Evolutionary conservation across 2,329 filamentous ascomycete species (phyloP), one percentile per base, ranked within the genome.

Genomic region (Calycina marina): DNA sequence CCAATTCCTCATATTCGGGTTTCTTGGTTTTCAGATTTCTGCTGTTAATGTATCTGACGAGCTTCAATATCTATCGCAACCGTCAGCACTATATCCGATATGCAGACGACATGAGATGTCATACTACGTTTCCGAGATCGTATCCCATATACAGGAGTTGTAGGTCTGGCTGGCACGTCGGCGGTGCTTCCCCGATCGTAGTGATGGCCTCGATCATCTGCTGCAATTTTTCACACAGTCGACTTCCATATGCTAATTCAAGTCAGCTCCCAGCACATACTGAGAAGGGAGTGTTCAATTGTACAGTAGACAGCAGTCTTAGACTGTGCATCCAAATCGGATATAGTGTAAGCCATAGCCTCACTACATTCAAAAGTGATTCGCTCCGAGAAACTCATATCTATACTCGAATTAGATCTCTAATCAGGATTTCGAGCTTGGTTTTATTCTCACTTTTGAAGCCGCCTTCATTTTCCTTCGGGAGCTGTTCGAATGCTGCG

Each of bases 111-210:
- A 33, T 36, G 17, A 48, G 43, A 4, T 38, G 33, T n/a, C 41
- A 14, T 11, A 43, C 28, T 4, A 37, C 37, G 4, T 17, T 42
- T 3, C 42, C 43, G 18, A 47, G 31, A 16, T 52, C 47, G 36
- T 51, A 42, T 2, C 41, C 42, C 0, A 39, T 42, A 28, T 53
- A 54, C 3, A 54, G 32, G 5, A 39, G 37, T 39, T 54, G 44
- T 2, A 55, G 31, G 2, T 42, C 46, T 6, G 17, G 28, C n/a
- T 31, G 32, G 25, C 44, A 46, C 4, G 40, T 38, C 2, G 41
- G 44, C 9, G 27, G 13, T 4, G 27, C 11, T 14, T 14, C n/a
- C n/a, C 12, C 14, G 8, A 20, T 16, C 14, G 12, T n/a, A 4
- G 9, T 11, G 9, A 29, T 6, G 13, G 8, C 16, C 16, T 29